Base-by-base conservation (phyloP, 805 yeast genomes). In the Wickerhamomyces bovis region DNA sequence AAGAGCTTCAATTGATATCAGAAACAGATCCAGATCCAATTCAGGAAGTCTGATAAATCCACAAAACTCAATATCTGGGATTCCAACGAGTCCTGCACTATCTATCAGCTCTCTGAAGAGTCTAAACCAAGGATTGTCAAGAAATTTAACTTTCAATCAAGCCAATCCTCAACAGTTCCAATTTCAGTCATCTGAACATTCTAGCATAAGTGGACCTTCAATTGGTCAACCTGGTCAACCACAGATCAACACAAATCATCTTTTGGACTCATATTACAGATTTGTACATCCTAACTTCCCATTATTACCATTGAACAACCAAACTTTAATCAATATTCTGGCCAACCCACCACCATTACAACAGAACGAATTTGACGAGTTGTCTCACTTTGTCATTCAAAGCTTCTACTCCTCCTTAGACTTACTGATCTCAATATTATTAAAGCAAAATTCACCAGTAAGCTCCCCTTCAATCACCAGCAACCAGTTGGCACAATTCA, bases 221-320 rank as follows among this genome's bases (percentile, higher is more conserved):
- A 2, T 39, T 28, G 36, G 26, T 9, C 23, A 18, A 23, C 15
- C 18, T 43, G 16, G 9, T 35, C 18, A 15, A 8, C 25, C 45
- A 20, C 53, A 39, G 36, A 33, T 45, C 45, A 53, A 45, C 38
- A 45, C 47, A 28, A 51, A 42, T 8, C 76, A 63, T 57, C 63
- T 66, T 66, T 71, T 67, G 62, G 75, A 66, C 60, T 64, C 64
- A 46, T 78, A 54, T 53, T 77, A 76, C 52, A 77, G 72, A 48
- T 76, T 73, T 54, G 64, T 70, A 25, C 74, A 69, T 46, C 62
- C 68, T 15, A 62, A 64, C 10, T 63, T 70, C 53, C 67, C 72
- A 33, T 54, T 68, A 0, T 57, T 70, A 16, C 73, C 73, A 3
- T 44, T 69, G 31, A 69, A 68, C 49, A 56, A 45, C 26, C 57